Base-by-base conservation (phyloP, 495 filamentous ascomycete species). In the Penicillium cataractarum region DNA sequence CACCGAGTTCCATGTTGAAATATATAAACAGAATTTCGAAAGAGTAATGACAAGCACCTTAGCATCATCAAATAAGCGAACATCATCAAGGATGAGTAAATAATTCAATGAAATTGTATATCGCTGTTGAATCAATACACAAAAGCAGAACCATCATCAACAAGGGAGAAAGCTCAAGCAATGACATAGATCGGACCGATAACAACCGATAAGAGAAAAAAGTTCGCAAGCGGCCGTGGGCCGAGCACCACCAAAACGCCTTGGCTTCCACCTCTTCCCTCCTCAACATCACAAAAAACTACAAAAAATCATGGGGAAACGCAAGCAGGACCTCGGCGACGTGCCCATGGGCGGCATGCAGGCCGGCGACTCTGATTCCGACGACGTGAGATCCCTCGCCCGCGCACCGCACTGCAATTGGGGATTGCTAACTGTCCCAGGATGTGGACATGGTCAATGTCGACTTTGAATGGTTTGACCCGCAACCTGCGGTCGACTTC, bases 391-490 rank as follows among this genome's bases (percentile, higher is more conserved):
- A 10, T 13, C 13, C 33, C 32, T n/a, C 12, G 46, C 49, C 49
- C 32, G 35, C 52, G 15, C 29, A 29, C 54, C 22, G 31, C 51
- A 33, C 44, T 39, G 32, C 51, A 40, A 54, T 35, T 13, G 39
- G 53, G 61, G 40, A 10, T 29, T 33, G 44, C 58, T 57, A 33
- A 65, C 56, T 48, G 54, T 6, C 6, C 12, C 53, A 96, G 92
- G 91, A 96, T 53, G 86, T 90, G 65, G 89, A 96, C 75, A 90
- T 95, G 74, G 86, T 99, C 62, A 90, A 97, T 74, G 92, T 97
- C 26, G 94, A 97, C 51, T 99, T 99, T 75, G 96, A 98, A 78
- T 97, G 90, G 87, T 98, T 98, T 80, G 95, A 97, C 80, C 94
- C 93, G 61, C 90, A 97, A 67, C 82, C 91, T 6, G 84, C 89